Evolutionary conservation across 441 rosid species (phyloP), one percentile per base, ranked within the genome.

Genomic region (Gossypium schwendimanii): DNA sequence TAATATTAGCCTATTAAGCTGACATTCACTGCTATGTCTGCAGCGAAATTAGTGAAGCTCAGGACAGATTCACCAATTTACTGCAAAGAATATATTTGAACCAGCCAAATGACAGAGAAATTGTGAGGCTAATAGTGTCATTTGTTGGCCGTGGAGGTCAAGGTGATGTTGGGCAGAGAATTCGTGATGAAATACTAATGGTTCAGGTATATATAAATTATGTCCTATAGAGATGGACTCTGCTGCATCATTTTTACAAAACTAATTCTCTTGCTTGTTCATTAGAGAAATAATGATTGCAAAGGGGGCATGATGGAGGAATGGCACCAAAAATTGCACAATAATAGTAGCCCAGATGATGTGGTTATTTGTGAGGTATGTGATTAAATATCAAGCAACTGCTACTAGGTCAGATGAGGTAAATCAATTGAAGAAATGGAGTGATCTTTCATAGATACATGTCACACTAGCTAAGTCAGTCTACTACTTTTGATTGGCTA

Each of bases 241-340:
- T 33, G 52, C 60, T 33, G 52, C 63, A 60, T 72, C 69, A 54
- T 41, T 57, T 55, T 70, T 71, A 12, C 0, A 17, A 63, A 69
- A 36, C 12, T 73, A 6, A 4, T 39, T 73, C 63, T 59, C 39
- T 47, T 75, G 36, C 77, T 7, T 62, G 63, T 58, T 60, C 26
- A 53, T 59, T 78, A 89, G 92, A 89, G 92, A 79, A 89, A 89
- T 63, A 86, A 85, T 70, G 83, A 78, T 66, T 87, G 91, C 85
- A 86, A 85, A 81, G 73, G 82, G 64, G 91, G 90, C 67, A 87
- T 87, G 91, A 89, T 89, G 90, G 94, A 89, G 84, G 94, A 89
- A 72, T 86, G 92, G 94, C 92, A 89, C 82, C 92, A 89, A 81
- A 87, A 89, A 85, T 70, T 89, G 84, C 92, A 89, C 75, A 89